These are phyloP conservation scores for Rhizopus arrhizus DNA, from an alignment of 371 early-diverging fungal genomes.

Conservation along the genomic window DNA sequence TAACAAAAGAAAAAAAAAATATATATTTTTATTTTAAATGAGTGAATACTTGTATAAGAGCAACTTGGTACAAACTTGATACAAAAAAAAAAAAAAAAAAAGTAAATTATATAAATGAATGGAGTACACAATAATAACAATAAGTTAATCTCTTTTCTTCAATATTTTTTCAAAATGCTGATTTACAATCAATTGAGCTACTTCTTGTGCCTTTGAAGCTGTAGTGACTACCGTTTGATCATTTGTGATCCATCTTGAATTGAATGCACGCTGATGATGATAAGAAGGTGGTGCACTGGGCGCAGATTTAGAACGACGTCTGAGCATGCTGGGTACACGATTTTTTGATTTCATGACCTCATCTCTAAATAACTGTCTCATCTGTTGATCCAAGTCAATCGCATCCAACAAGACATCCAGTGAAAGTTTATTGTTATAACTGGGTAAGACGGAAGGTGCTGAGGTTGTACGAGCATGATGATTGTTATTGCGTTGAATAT, in stretches of 20 bases:
- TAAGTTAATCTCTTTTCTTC: conserved; percentile 23
- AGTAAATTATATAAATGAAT: conserved; percentile 4
- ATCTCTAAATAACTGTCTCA: conserved; percentile 41
- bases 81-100: conserved; percentile 9
- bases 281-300: conserved; percentile 44
- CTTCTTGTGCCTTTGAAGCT: conserved; percentile 25
- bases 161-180: conserved; percentile 27
- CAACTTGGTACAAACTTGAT: not conserved
- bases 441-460: conserved; percentile 40
- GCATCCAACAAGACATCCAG: conserved; percentile 47
- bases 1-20: not conserved
- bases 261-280: conserved; percentile 28
- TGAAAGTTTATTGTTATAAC: conserved; percentile 30
- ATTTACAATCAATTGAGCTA: conserved; percentile 30
- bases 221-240: conserved; percentile 18
- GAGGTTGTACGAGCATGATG: conserved; percentile 43
- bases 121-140: conserved; percentile 3
- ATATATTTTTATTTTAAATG: conserved; percentile 6
- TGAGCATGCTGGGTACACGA: conserved; percentile 11
- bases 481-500: conserved; percentile 6
- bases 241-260: conserved; percentile 21
- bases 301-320: conserved; percentile 47
- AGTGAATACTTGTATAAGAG: conserved; percentile 9
- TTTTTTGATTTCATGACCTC: conserved; percentile 41
- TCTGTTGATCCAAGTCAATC: conserved; percentile 51